Base-by-base conservation (phyloP, 257 asterid genomes). In the Forsythia suspensa region DNA sequence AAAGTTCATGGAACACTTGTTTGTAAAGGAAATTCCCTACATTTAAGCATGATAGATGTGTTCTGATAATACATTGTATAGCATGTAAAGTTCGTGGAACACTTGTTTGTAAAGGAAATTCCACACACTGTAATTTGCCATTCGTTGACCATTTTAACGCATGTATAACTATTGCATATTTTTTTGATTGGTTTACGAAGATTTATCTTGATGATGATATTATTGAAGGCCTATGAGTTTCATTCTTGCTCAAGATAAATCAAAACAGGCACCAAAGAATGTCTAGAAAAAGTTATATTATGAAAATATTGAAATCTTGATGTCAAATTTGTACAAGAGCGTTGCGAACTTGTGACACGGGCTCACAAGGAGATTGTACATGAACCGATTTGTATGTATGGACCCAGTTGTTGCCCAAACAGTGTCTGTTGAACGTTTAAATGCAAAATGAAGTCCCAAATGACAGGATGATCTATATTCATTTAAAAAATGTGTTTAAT, bases 1-100 rank as follows among this genome's bases (percentile, higher is more conserved):
- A 76, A 75, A 79, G 76, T 79, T 74, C 79, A 39, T 66, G 73
- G 43, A 40, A 72, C 79, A 72, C 46, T 72, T 75, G 80, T 78
- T 74, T 80, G 81, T 77, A 74, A 80, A 80, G 61, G 68, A 70
- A 70, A 76, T 34, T 15, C 42, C 59, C 39, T 74, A 77, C 24
- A 24, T 24, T 70, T 48, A 73, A 77, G 77, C 3, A 48, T 77
- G 73, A 21, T 83, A 83, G 51, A 70, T 44, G 57, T 72, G 73
- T 57, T 46, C 61, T 76, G 76, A 72, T 83, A 83, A 66, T 79
- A 10, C 76, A 34, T 20, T 72, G 77, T 83, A 76, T 61, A 76
- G 82, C 37, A 57, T 76, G 81, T 79, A 76, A 75, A 79, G 76
- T 79, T 74, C 79, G 24, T 65, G 73, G 43, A 40, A 72, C 79